These are phyloP conservation scores for Fraxinus nigra DNA, from an alignment of 305 asterid genomes.

Conservation along the genomic window DNA sequence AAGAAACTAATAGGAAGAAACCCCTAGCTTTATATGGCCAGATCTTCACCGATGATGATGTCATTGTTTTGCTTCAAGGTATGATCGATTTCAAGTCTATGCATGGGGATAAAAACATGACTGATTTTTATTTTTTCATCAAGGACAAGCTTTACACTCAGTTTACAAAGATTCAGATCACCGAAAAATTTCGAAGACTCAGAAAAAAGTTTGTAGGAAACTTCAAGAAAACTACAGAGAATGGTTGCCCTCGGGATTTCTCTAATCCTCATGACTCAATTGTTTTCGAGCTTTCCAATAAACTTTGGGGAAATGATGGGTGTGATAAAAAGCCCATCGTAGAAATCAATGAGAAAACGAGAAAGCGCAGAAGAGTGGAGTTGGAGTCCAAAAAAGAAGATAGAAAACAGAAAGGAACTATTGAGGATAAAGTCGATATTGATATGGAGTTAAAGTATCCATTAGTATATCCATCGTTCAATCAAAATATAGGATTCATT, in stretches of 20 bases:
- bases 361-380: not conserved
- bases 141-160: constrained; percentile 12
- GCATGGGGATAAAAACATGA: constrained; percentile 28
- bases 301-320: not conserved
- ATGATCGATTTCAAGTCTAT: constrained; percentile 26
- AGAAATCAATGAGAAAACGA: not conserved
- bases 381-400: not conserved
- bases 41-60: constrained; percentile 19
- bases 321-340: not conserved
- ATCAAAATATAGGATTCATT: not conserved
- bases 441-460: not conserved
- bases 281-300: not conserved
- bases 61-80: constrained; percentile 25
- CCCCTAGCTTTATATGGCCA: not conserved
- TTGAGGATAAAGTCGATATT: not conserved
- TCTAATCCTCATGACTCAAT: not conserved
- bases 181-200: not conserved
- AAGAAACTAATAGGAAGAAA: not conserved
- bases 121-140: constrained; percentile 30
- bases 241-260: not conserved
- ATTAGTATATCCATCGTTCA: not conserved
- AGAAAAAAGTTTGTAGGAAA: not conserved
- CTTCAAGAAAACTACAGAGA: not conserved
- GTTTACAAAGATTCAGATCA: constrained; percentile 18
- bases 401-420: not conserved